phyloP scores from a whole-genome alignment of 2,329 filamentous ascomycete genomes.

The Trichoderma sp. region DNA sequence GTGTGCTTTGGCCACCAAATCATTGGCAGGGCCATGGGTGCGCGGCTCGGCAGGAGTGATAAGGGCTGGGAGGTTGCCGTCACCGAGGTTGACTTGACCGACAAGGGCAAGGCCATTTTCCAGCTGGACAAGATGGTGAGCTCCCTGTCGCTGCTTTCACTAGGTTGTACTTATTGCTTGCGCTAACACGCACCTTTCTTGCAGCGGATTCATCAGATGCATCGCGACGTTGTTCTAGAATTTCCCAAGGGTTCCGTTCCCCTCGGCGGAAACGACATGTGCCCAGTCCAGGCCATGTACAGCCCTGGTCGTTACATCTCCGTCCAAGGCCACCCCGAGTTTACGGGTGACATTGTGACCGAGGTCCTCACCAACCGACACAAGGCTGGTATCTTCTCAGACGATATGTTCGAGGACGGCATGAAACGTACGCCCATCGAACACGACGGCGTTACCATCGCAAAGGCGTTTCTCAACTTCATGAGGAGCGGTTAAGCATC shows the following conservation, averaged over 20 bases:
- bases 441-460: constrained; percentile 79
- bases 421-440: constrained; percentile 61
- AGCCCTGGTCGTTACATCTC: constrained; percentile 39
- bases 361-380: constrained; percentile 52
- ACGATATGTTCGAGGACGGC: constrained; percentile 67
- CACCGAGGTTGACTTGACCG: constrained; percentile 40
- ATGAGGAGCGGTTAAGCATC: constrained; percentile 52
- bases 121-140: constrained; percentile 35
- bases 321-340: constrained; percentile 51
- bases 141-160: background rate
- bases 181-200: constrained; percentile 7
- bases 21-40: constrained; percentile 42
- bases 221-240: constrained; percentile 44
- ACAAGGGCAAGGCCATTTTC: constrained; percentile 41
- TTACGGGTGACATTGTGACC: constrained; percentile 40
- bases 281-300: constrained; percentile 45
- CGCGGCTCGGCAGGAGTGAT: constrained; percentile 38
- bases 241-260: constrained; percentile 40
- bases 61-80: constrained; percentile 48
- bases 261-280: constrained; percentile 42
- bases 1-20: constrained; percentile 52
- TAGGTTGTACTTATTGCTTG: background rate
- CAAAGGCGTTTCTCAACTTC: constrained; percentile 73
- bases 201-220: constrained; percentile 47
- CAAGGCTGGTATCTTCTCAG: constrained; percentile 64